Evolutionary conservation across 169 alveolate species (phyloP).

Genomic region (Plasmodium relictum): DNA sequence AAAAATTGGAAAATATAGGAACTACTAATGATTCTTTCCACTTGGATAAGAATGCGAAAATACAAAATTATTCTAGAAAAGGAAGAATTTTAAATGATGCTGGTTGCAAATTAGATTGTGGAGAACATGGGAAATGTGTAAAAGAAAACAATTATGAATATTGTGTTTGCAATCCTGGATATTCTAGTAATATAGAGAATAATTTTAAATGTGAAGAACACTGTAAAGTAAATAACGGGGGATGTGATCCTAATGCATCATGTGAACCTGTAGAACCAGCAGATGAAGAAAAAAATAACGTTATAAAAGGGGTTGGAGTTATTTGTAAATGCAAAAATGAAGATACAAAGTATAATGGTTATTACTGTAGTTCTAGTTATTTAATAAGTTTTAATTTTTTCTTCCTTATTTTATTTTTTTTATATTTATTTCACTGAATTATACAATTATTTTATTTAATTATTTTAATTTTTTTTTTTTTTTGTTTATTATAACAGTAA

Average conservation of each 20-base stretch:
- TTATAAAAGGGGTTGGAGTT: constrained; percentile 58
- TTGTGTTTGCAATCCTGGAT: constrained; percentile 26
- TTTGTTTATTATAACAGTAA: too few relatives aligned
- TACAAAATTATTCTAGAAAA: constrained; percentile 23
- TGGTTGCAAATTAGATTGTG: constrained; percentile 39
- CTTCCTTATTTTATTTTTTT: too few relatives aligned
- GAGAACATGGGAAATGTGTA: constrained; percentile 13
- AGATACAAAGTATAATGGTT: constrained; percentile 33
- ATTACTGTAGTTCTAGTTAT: constrained; percentile 24
- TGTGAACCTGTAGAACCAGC: constrained; percentile 13
- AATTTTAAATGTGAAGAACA: constrained; percentile 52
- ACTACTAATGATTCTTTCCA: constrained; percentile 3
- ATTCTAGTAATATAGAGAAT: constrained; percentile 39
- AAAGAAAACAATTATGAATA: constrained; percentile 15
- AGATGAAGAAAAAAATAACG: constrained; percentile 8
- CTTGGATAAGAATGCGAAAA: background rate
- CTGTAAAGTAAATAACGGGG: constrained; percentile 63
- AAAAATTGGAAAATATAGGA: background rate
- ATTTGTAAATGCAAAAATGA: constrained; percentile 63
- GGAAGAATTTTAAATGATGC: constrained; percentile 35
- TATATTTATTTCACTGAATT: too few relatives aligned
- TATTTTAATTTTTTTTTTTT: too few relatives aligned
- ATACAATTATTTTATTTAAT: too few relatives aligned
- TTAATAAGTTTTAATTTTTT: too few relatives aligned
- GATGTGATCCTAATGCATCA: constrained; percentile 40